A percentile compares a stretch with the other conserved stretches of the same genome.
Conservation (phyloP, 192 early-diverging fungal genomes). For the Rhizophlyctis rosea region DNA sequence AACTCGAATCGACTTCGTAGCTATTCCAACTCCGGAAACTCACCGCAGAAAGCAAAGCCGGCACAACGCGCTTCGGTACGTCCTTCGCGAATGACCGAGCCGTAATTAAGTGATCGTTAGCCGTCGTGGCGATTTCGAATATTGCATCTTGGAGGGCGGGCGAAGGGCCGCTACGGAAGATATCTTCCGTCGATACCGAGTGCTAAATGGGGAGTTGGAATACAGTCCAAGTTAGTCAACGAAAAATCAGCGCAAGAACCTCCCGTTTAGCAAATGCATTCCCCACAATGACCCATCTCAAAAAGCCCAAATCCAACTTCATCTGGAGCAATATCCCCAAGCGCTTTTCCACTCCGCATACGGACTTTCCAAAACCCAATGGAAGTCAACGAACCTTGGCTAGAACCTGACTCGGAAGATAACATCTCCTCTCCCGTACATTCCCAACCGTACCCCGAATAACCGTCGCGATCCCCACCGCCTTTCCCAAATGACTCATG, state of each 20-base stretch:
- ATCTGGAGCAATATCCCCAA: too few species aligned
- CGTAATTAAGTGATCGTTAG: constrained; percentile 71
- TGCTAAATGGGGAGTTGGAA: constrained; percentile 52
- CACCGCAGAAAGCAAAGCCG: constrained; percentile 71
- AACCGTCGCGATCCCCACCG: constrained; percentile 76
- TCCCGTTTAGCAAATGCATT: too few species aligned
- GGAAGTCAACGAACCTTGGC: too few species aligned
- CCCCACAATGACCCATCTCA: too few species aligned
- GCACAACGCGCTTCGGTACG: constrained; percentile 60
- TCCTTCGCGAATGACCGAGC: constrained; percentile 60
- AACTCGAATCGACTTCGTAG: not conserved
- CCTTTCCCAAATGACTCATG: constrained; percentile 86
- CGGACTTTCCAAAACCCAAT: too few species aligned
- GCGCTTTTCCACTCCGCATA: too few species aligned
- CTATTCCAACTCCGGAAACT: not conserved
- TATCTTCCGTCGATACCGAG: constrained; percentile 67
- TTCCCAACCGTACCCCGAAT: constrained; percentile 72
- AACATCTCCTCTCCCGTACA: constrained; percentile 61
- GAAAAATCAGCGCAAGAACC: too few species aligned
- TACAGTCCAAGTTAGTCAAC: too few species aligned
- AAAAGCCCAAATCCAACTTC: too few species aligned
- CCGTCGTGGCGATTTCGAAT: constrained; percentile 82
- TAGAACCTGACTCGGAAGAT: constrained; percentile 73
- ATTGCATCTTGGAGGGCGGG: constrained; percentile 71
- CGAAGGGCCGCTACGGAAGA: constrained; percentile 58